Percentiles rank a stretch among this genome's conserved stretches.
Conservation (phyloP, 2,329 filamentous ascomycete genomes). For the Colletotrichum chrysophilum region DNA sequence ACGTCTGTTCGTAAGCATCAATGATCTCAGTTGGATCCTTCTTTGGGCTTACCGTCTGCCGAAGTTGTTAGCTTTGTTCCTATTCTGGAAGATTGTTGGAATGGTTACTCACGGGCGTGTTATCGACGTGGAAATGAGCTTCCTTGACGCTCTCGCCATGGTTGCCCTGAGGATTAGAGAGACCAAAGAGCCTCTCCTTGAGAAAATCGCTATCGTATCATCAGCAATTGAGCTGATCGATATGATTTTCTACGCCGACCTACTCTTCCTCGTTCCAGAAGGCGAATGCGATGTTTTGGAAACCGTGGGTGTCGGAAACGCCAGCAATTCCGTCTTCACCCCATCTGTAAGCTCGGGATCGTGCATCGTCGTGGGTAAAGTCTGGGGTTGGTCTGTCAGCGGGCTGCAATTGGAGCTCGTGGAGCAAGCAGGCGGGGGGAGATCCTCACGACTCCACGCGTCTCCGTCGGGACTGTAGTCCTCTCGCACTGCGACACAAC, state of each 20-base stretch:
- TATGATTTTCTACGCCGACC: slow-evolving; percentile 28
- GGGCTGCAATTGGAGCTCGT: slow-evolving; percentile 17
- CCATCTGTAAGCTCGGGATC: slow-evolving; percentile 90
- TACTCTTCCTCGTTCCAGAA: slow-evolving; percentile 99
- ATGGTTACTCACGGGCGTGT: slow-evolving; percentile 69
- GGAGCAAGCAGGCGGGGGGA: slow-evolving; percentile 4
- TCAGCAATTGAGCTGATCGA: slow-evolving; percentile 38
- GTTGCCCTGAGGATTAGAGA: slow-evolving; percentile 96
- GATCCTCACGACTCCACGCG: slow-evolving; percentile 87
- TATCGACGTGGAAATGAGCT: slow-evolving; percentile 94
- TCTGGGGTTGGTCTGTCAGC: slow-evolving; percentile 56
- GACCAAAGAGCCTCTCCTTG: slow-evolving; percentile 92
- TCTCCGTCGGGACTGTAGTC: slow-evolving; percentile 91
- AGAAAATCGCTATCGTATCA: slow-evolving; percentile 73
- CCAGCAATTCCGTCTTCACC: slow-evolving; percentile 97
- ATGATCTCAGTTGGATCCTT: not conserved
- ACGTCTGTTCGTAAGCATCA: slow-evolving; percentile 25
- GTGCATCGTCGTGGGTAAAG: slow-evolving; percentile 91
- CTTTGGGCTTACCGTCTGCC: slow-evolving; percentile 17
- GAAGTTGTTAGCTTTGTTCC: not conserved
- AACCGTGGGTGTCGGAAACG: slow-evolving; percentile 87
- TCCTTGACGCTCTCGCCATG: slow-evolving; percentile 98
- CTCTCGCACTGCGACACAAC: slow-evolving; percentile 70
- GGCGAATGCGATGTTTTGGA: slow-evolving; percentile 91
- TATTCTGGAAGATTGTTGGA: not conserved